Evolutionary conservation across 306 rosid genomes (phyloP).

Genomic region (Begonia masoniana): DNA sequence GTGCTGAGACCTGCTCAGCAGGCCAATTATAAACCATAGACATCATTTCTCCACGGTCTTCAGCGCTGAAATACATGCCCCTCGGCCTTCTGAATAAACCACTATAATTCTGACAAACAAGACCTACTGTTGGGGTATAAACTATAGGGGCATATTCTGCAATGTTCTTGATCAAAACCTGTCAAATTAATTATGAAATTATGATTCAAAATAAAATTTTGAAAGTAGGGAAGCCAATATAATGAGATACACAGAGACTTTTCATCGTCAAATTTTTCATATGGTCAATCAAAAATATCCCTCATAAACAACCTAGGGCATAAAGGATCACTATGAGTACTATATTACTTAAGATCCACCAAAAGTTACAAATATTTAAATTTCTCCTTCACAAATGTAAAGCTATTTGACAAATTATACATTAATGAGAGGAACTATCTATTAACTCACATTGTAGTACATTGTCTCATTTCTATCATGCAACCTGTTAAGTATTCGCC

Average conservation of each 20-base stretch:
- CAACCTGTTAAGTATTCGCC: slow-evolving; percentile 95
- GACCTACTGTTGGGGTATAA: slow-evolving; percentile 96
- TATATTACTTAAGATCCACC: too few species aligned
- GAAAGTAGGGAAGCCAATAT: too few species aligned
- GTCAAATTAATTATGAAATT: slow-evolving; percentile 12
- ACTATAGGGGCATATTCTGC: slow-evolving; percentile 95
- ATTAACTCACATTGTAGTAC: slow-evolving; percentile 72
- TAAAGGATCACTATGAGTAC: too few species aligned
- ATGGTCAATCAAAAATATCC: too few species aligned
- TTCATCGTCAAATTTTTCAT: too few species aligned
- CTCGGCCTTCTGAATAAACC: slow-evolving; percentile 97
- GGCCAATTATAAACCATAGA: slow-evolving; percentile 99
- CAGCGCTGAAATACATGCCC: slow-evolving; percentile 97
- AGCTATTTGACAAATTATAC: not conserved
- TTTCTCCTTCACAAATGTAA: too few species aligned
- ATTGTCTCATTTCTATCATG: slow-evolving; percentile 97
- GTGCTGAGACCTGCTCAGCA: slow-evolving; percentile 70
- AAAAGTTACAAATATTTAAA: too few species aligned
- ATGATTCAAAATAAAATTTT: slow-evolving; percentile 7
- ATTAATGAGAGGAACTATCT: slow-evolving; percentile 1
- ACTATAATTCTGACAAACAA: slow-evolving; percentile 93
- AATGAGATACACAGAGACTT: too few species aligned
- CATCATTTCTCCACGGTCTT: slow-evolving; percentile 99
- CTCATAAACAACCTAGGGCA: too few species aligned
- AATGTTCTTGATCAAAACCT: slow-evolving; percentile 91